These are phyloP conservation scores for Nemania abortiva DNA, from an alignment of 2,329 filamentous ascomycete species.

Conservation along the genomic window DNA sequence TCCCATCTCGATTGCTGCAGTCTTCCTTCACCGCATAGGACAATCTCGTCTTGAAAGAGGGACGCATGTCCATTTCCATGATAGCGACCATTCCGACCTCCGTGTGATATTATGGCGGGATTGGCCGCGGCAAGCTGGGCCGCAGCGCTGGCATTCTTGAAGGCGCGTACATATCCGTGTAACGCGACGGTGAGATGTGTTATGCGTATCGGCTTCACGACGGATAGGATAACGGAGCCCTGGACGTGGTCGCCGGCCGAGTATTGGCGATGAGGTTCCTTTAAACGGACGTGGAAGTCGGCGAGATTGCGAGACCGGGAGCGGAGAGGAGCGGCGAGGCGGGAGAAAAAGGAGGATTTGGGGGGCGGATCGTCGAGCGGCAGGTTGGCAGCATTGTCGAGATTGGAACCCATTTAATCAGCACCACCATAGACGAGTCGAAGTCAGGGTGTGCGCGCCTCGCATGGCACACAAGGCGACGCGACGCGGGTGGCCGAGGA, in stretches of 20 bases:
- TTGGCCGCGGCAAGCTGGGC: constrained; percentile 61
- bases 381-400: constrained; percentile 55
- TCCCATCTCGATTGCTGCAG: constrained; percentile 80
- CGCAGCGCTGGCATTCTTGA: constrained; percentile 73
- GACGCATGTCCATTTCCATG: constrained; percentile 83
- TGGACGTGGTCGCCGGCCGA: constrained; percentile 79
- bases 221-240: constrained; percentile 77
- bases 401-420: constrained; percentile 62
- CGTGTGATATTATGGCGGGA: constrained; percentile 55
- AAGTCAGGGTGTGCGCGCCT: constrained; percentile 44
- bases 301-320: constrained; percentile 72
- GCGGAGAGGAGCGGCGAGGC: constrained; percentile 64
- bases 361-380: constrained; percentile 56
- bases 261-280: constrained; percentile 83
- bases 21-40: constrained; percentile 81
- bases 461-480: constrained; percentile 49
- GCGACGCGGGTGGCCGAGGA: constrained; percentile 35
- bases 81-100: constrained; percentile 64
- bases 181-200: constrained; percentile 84
- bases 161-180: constrained; percentile 83
- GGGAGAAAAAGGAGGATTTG: constrained; percentile 64
- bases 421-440: constrained; percentile 40
- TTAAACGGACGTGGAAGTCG: constrained; percentile 82
- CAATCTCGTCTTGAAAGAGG: constrained; percentile 84
- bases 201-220: constrained; percentile 79